Percentiles rank a stretch among this genome's conserved stretches.
phyloP scores from a whole-genome alignment of 257 asterid species.

The Scutellaria galericulata region DNA sequence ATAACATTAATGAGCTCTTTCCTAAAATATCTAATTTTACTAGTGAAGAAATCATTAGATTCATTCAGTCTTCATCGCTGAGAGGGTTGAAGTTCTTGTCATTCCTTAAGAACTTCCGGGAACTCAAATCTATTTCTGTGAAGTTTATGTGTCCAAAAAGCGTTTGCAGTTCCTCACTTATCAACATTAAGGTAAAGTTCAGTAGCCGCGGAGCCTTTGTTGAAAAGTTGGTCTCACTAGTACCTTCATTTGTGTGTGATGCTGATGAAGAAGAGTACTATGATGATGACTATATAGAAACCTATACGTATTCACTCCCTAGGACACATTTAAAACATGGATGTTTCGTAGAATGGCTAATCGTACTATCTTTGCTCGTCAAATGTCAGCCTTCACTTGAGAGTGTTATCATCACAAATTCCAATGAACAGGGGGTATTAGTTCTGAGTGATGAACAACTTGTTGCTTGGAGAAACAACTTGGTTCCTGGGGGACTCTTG shows the following conservation, averaged over 20 bases:
- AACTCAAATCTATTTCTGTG: conserved; percentile 36
- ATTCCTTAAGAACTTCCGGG: conserved; percentile 38
- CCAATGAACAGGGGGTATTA: conserved; percentile 11
- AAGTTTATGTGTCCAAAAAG: conserved; percentile 21
- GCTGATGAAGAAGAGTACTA: not conserved
- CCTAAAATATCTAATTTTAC: not conserved
- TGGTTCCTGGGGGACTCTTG: not conserved
- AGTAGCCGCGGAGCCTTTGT: not conserved
- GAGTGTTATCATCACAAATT: conserved; percentile 19
- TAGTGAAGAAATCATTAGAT: conserved; percentile 26
- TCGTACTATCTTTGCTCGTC: conserved; percentile 27
- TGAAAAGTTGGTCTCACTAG: conserved; percentile 20
- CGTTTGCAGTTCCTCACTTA: conserved; percentile 9
- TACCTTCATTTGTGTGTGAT: conserved; percentile 5
- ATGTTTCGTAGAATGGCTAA: conserved; percentile 23
- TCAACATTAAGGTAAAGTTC: conserved; percentile 27
- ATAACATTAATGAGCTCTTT: not conserved
- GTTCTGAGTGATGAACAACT: conserved; percentile 26
- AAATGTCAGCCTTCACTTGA: conserved; percentile 25
- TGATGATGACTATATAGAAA: not conserved
- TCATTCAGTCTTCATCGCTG: conserved; percentile 26
- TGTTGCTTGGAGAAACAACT: conserved; percentile 29
- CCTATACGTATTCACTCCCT: not conserved
- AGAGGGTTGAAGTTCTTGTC: conserved; percentile 29
- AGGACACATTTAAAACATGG: not conserved